phyloP scores from a whole-genome alignment of 129 eudicot genomes.

The Kitagawia praeruptora region DNA sequence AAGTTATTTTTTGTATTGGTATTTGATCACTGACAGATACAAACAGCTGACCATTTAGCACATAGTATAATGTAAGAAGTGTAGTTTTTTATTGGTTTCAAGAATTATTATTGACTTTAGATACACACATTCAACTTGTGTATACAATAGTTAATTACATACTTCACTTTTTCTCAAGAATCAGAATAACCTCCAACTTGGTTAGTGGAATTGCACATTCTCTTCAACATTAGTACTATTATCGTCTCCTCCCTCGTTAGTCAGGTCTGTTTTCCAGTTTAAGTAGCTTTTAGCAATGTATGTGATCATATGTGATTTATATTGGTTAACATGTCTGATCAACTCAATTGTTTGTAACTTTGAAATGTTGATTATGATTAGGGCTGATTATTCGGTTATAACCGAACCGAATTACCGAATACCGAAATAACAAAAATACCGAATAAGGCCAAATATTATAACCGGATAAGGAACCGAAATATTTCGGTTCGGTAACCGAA shows the following conservation, averaged over 20 bases:
- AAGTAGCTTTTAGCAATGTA: background rate
- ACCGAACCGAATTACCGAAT: no score
- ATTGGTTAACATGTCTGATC: background rate
- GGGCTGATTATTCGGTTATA: no score
- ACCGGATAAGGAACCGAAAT: no score
- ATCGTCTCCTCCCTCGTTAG: background rate
- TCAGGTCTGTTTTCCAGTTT: background rate
- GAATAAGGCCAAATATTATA: no score
- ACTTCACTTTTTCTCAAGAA: background rate
- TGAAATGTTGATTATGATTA: background rate
- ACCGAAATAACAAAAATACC: no score
- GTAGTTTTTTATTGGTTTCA: constrained; percentile 12
- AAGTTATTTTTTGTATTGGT: background rate
- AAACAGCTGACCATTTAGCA: constrained; percentile 8
- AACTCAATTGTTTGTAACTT: background rate
- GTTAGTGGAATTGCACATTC: background rate
- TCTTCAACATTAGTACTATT: background rate
- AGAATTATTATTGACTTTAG: constrained; percentile 7
- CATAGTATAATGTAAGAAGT: constrained; percentile 9
- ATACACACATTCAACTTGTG: constrained; percentile 3
- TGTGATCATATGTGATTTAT: background rate
- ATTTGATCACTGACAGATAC: constrained; percentile 6
- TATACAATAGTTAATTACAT: background rate
- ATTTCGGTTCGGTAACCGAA: no score
- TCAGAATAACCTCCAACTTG: constrained; percentile 1